These are phyloP conservation scores for Sphagnurus paluster DNA, from an alignment of 1,284 basidiomycete genomes.

Conservation along the genomic window DNA sequence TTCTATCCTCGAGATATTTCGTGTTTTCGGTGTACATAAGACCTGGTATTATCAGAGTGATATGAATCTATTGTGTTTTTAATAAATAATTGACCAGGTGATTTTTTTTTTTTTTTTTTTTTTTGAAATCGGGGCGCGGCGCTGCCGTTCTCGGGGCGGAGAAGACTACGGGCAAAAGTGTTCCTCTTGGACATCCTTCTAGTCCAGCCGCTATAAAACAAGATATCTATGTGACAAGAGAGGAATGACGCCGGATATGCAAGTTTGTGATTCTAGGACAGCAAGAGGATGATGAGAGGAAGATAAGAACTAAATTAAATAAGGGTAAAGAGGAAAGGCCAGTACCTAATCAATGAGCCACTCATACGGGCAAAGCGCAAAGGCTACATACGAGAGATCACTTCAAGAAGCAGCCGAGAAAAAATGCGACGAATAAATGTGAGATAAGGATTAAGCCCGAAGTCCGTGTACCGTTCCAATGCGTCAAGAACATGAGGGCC, in stretches of 20 bases:
- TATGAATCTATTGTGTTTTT: too few species aligned
- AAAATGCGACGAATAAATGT: slow-evolving; percentile 11
- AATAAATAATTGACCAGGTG: too few species aligned
- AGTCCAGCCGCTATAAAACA: too few species aligned
- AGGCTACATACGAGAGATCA: slow-evolving; percentile 8
- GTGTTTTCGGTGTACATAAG: too few species aligned
- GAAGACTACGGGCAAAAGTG: too few species aligned
- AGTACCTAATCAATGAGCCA: slow-evolving; percentile 9
- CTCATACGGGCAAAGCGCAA: slow-evolving; percentile 6
- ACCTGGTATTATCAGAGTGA: too few species aligned
- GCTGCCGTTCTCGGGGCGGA: too few species aligned
- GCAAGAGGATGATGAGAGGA: slow-evolving; percentile 6
- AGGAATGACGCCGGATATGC: background rate
- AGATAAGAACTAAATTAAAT: slow-evolving; percentile 15
- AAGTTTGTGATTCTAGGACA: slow-evolving; percentile 3
- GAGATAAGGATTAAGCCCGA: slow-evolving; percentile 13
- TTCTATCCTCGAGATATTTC: too few species aligned
- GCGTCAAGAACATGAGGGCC: slow-evolving; percentile 9
- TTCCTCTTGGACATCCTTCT: too few species aligned
- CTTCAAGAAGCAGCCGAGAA: slow-evolving; percentile 8
- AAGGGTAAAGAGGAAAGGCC: slow-evolving; percentile 2
- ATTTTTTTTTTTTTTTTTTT: too few species aligned
- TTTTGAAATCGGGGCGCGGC: too few species aligned
- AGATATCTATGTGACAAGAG: background rate
- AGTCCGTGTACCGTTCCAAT: slow-evolving; percentile 15